Evolutionary conservation across 129 eudicot species (phyloP).

Genomic region (Chrysanthemum lavandulifolium): DNA sequence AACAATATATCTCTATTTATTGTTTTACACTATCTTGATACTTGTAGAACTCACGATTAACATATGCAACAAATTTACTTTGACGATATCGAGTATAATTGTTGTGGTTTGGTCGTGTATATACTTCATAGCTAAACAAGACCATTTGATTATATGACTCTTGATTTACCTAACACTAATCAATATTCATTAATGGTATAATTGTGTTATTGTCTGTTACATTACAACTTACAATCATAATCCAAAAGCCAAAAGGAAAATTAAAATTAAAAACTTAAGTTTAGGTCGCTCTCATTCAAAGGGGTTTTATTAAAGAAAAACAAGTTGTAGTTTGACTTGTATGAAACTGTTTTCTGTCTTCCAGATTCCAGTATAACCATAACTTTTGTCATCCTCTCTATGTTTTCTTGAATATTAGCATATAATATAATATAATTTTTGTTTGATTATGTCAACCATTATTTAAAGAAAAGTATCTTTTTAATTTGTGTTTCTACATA

Average conservation of each 20-base stretch:
- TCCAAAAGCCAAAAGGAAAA: not conserved
- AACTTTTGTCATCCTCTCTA: conserved; percentile 18
- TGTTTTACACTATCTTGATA: too few relatives aligned
- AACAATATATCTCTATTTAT: too few relatives aligned
- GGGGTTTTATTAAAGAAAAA: conserved; percentile 5
- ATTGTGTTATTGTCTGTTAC: not conserved
- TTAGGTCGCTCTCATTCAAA: conserved; percentile 20
- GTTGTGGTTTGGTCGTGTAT: too few relatives aligned
- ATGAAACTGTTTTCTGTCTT: conserved; percentile 41
- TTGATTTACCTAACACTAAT: too few relatives aligned
- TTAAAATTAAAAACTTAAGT: not conserved
- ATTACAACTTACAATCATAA: not conserved
- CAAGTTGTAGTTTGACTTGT: conserved; percentile 39
- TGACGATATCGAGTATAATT: too few relatives aligned
- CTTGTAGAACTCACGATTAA: too few relatives aligned
- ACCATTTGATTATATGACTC: too few relatives aligned
- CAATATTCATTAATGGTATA: too few relatives aligned
- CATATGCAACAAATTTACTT: too few relatives aligned
- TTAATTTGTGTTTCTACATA: too few relatives aligned
- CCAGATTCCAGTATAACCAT: conserved; percentile 39
- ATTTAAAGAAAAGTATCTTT: not conserved
- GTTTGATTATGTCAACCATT: conserved; percentile 26
- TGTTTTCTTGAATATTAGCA: conserved; percentile 21
- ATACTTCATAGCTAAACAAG: too few relatives aligned
- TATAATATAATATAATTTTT: conserved; percentile 17